Evolutionary conservation across 169 alveolate species (phyloP).

Genomic region (Plasmodium coatneyi): DNA sequence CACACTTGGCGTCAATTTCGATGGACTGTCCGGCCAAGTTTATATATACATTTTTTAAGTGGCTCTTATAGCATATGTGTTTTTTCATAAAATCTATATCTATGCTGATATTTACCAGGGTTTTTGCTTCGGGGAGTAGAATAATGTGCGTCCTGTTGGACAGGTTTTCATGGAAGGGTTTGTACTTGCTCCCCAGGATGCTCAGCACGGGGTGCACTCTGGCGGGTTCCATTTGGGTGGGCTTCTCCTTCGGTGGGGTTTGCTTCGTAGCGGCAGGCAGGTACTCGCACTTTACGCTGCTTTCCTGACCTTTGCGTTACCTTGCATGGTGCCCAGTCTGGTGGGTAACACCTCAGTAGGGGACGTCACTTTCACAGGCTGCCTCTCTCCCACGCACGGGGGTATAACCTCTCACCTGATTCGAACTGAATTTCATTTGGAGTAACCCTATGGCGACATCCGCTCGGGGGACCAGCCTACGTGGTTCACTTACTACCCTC

Average conservation of each 20-base stretch:
- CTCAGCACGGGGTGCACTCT: conserved; percentile 63
- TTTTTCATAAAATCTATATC: conserved; percentile 62
- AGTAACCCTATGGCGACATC: not conserved
- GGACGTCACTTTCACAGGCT: not conserved
- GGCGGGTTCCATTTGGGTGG: not conserved
- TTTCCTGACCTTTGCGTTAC: not conserved
- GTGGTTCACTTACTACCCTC: not conserved
- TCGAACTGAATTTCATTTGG: not conserved
- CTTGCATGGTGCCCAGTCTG: not conserved
- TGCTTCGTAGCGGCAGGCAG: not conserved
- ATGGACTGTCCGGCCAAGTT: conserved; percentile 58
- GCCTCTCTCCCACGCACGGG: not conserved
- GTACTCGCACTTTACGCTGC: not conserved
- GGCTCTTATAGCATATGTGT: conserved; percentile 57
- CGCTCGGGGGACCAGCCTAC: not conserved
- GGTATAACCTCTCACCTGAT: not conserved
- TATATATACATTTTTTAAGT: conserved; percentile 43
- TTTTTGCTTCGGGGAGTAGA: conserved; percentile 60
- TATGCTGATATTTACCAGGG: conserved; percentile 36
- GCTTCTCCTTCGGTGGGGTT: not conserved
- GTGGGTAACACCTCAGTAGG: not conserved
- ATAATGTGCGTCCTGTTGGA: conserved; percentile 37
- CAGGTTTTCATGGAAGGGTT: conserved; percentile 12
- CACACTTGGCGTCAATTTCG: conserved; percentile 48
- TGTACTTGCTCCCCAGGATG: conserved; percentile 44